Conservation (phyloP, 1,284 basidiomycete genomes). For the Cutaneotrichosporon cutaneum region DNA sequence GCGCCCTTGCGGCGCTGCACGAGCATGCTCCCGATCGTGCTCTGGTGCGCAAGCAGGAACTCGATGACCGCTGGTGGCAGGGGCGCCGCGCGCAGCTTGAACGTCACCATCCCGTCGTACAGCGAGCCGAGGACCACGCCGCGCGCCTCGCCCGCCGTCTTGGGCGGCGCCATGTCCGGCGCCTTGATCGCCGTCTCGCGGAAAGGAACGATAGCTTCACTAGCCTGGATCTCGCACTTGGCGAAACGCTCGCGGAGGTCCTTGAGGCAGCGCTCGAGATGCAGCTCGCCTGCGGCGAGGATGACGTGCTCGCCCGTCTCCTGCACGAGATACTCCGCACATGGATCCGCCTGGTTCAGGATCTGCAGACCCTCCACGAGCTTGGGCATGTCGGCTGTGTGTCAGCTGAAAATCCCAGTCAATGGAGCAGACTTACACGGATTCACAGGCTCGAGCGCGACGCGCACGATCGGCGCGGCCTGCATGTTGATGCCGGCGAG, state of each 20-base stretch:
- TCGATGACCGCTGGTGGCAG: constrained; percentile 66
- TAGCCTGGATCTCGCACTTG: constrained; percentile 85
- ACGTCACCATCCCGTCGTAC: constrained; percentile 72
- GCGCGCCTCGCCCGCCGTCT: constrained; percentile 67
- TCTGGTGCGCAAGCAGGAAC: constrained; percentile 72
- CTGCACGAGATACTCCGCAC: constrained; percentile 95
- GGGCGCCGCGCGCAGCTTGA: constrained; percentile 77
- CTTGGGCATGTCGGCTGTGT: constrained; percentile 81
- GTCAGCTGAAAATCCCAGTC: constrained; percentile 8
- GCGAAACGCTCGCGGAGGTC: constrained; percentile 95
- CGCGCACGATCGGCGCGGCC: constrained; percentile 87
- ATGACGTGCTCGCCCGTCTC: constrained; percentile 98
- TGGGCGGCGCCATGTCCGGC: constrained; percentile 82
- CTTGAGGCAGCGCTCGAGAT: constrained; percentile 94
- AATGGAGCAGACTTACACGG: constrained; percentile 57
- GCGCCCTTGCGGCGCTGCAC: constrained; percentile 41
- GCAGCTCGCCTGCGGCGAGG: constrained; percentile 91
- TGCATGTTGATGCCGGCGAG: constrained; percentile 72
- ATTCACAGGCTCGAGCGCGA: constrained; percentile 84
- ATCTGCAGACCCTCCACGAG: constrained; percentile 83
- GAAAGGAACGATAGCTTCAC: constrained; percentile 96
- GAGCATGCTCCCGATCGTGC: constrained; percentile 44
- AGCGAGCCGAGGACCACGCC: constrained; percentile 75
- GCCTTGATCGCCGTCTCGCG: constrained; percentile 88
- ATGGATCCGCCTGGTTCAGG: constrained; percentile 93